phyloP scores from a whole-genome alignment of 495 filamentous ascomycete species.

The Lophium mytilinum region DNA sequence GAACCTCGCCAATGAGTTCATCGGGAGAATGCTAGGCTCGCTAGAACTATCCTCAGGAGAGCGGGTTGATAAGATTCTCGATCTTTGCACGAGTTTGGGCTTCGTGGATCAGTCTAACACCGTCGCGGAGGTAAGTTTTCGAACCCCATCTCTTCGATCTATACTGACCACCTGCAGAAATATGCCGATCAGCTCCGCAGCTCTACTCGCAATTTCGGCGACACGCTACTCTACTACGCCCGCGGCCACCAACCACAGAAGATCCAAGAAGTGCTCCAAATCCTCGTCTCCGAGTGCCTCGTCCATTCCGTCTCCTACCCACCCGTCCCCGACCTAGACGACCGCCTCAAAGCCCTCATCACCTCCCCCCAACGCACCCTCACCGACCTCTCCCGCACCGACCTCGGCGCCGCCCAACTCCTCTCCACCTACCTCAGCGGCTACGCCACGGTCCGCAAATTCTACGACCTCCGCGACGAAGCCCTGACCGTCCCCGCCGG shows the following conservation, averaged over 20 bases:
- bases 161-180: constrained; percentile 41
- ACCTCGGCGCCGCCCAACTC: constrained; percentile 69
- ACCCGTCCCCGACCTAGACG: constrained; percentile 56
- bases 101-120: constrained; percentile 62
- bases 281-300: constrained; percentile 79
- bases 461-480: constrained; percentile 78
- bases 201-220: constrained; percentile 63
- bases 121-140: constrained; percentile 62
- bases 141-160: background rate
- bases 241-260: constrained; percentile 65
- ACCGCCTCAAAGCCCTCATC: constrained; percentile 55
- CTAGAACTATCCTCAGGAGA: constrained; percentile 55
- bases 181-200: constrained; percentile 65
- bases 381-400: constrained; percentile 52
- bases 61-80: constrained; percentile 68
- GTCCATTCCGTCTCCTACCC: constrained; percentile 76
- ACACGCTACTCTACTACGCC: constrained; percentile 78
- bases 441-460: constrained; percentile 78
- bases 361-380: constrained; percentile 58
- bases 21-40: constrained; percentile 54
- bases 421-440: constrained; percentile 79
- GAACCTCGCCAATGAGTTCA: constrained; percentile 54
- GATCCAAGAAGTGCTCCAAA: constrained; percentile 70
- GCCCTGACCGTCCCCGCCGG: constrained; percentile 28
- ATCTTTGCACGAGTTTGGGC: constrained; percentile 58